Evolutionary conservation across 2,329 filamentous ascomycete genomes (phyloP).

Genomic region (Cryoendolithus antarcticus): DNA sequence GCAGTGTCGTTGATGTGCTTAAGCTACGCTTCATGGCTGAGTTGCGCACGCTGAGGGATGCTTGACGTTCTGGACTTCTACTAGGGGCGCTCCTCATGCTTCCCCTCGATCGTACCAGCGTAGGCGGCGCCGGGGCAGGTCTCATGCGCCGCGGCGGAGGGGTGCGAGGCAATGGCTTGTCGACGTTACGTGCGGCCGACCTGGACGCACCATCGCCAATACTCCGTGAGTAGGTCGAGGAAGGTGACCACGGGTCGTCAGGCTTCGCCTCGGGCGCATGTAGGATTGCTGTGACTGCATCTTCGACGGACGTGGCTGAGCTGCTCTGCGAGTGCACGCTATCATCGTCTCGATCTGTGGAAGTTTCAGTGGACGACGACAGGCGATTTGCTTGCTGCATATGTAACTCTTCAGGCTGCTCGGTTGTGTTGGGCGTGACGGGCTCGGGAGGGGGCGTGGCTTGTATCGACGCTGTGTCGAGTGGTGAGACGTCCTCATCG

Average conservation of each 20-base stretch:
- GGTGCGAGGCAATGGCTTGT: slow-evolving; percentile 13
- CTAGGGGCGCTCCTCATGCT: too few relatives aligned
- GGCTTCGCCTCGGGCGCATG: neutral
- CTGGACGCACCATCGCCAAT: neutral
- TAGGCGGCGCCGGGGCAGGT: slow-evolving; percentile 4
- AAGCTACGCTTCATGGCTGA: neutral
- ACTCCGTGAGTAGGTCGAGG: neutral
- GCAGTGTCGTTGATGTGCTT: neutral
- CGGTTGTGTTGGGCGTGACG: neutral
- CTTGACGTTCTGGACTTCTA: neutral
- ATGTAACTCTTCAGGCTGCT: neutral
- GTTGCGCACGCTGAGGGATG: neutral
- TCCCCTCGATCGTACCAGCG: too few relatives aligned
- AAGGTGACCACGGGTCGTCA: neutral
- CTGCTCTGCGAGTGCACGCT: slow-evolving; percentile 28
- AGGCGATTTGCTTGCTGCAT: slow-evolving; percentile 7
- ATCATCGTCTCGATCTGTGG: slow-evolving; percentile 20
- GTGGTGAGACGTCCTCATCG: neutral
- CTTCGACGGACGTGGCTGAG: slow-evolving; percentile 15
- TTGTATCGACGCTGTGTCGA: neutral
- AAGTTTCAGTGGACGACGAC: slow-evolving; percentile 23
- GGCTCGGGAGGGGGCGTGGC: neutral
- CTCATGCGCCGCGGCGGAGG: slow-evolving; percentile 6
- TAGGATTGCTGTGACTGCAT: slow-evolving; percentile 5
- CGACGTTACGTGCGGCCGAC: slow-evolving; percentile 4